These are phyloP conservation scores for Laetiporus sulphureus DNA, from an alignment of 1,284 basidiomycete genomes.

Conservation along the genomic window DNA sequence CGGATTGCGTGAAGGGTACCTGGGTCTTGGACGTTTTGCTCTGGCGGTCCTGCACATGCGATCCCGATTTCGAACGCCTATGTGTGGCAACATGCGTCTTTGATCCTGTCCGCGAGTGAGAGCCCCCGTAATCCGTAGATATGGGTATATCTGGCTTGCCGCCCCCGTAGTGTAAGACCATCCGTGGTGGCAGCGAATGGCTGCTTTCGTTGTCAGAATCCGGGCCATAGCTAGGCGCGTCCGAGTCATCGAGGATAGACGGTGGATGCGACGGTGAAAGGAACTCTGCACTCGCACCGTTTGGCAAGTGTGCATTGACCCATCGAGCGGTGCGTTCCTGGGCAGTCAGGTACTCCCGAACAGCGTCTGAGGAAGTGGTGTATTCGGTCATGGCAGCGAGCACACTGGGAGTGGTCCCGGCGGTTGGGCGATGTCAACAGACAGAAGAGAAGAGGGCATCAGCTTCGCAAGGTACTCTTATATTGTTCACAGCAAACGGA, in stretches of 20 bases:
- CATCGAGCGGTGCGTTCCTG: slow-evolving; percentile 55
- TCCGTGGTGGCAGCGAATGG: slow-evolving; percentile 62
- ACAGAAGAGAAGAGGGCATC: slow-evolving; percentile 7
- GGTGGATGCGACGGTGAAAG: slow-evolving; percentile 56
- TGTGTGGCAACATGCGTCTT: slow-evolving; percentile 11
- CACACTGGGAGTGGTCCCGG: slow-evolving; percentile 8
- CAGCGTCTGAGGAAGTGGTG: slow-evolving; percentile 49
- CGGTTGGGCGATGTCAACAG: slow-evolving; percentile 8
- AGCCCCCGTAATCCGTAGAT: slow-evolving; percentile 24
- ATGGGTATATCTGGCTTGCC: slow-evolving; percentile 57
- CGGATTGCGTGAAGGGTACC: no score
- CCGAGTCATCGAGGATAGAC: slow-evolving; percentile 38
- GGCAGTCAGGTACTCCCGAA: slow-evolving; percentile 47
- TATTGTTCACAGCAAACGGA: slow-evolving; percentile 12
- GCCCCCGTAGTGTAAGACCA: slow-evolving; percentile 62
- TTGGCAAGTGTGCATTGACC: slow-evolving; percentile 40
- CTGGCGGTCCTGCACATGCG: slow-evolving; percentile 14
- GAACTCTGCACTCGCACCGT: slow-evolving; percentile 29
- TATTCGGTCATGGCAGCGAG: slow-evolving; percentile 54
- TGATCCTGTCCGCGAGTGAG: background rate
- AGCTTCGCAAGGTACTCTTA: slow-evolving; percentile 10
- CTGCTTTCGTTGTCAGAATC: slow-evolving; percentile 58
- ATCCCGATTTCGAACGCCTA: slow-evolving; percentile 16
- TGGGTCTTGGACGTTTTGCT: no score
- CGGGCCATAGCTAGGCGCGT: slow-evolving; percentile 37